Conservation (phyloP, 768 basidiomycete genomes). For the Podaxis rugospora region DNA sequence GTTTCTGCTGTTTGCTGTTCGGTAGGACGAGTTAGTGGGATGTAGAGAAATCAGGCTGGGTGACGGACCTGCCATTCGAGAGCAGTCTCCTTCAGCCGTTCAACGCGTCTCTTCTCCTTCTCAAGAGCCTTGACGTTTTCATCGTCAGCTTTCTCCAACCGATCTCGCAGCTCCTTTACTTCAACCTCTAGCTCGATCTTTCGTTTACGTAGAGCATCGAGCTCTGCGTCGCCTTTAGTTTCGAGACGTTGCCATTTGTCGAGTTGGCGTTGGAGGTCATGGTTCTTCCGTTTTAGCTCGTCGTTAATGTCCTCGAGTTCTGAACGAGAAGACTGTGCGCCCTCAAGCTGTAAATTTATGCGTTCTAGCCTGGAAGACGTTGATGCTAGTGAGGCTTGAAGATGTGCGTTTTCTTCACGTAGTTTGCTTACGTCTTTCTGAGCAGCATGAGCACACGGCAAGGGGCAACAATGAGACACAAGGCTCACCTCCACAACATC, state of each 20-base stretch:
- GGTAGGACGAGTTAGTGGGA: not conserved
- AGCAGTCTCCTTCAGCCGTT: slow-evolving; percentile 36
- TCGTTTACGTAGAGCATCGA: slow-evolving; percentile 49
- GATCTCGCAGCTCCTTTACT: slow-evolving; percentile 41
- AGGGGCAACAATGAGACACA: not conserved
- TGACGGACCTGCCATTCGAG: slow-evolving; percentile 43
- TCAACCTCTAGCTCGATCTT: slow-evolving; percentile 54
- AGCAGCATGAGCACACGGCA: not conserved
- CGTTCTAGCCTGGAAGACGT: slow-evolving; percentile 52
- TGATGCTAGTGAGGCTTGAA: slow-evolving; percentile 42
- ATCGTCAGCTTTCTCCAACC: slow-evolving; percentile 30
- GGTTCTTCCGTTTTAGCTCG: slow-evolving; percentile 52
- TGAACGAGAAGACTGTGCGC: slow-evolving; percentile 42
- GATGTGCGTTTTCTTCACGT: slow-evolving; percentile 45
- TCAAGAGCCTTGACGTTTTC: slow-evolving; percentile 31
- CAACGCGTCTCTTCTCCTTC: slow-evolving; percentile 37
- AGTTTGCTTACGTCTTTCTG: slow-evolving; percentile 37
- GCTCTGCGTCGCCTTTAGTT: slow-evolving; percentile 55
- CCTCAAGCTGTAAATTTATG: slow-evolving; percentile 52
- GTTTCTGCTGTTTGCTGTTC: slow-evolving; percentile 34
- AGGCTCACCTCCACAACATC: slow-evolving; percentile 41
- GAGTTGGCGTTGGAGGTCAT: slow-evolving; percentile 58
- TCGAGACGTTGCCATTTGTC: slow-evolving; percentile 68
- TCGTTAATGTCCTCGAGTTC: slow-evolving; percentile 55
- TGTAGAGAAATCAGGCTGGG: not conserved